Percentiles rank a stretch among this genome's conserved stretches.
Evolutionary conservation across 1,284 basidiomycete species (phyloP).

Genomic region (Puccinia hordei): DNA sequence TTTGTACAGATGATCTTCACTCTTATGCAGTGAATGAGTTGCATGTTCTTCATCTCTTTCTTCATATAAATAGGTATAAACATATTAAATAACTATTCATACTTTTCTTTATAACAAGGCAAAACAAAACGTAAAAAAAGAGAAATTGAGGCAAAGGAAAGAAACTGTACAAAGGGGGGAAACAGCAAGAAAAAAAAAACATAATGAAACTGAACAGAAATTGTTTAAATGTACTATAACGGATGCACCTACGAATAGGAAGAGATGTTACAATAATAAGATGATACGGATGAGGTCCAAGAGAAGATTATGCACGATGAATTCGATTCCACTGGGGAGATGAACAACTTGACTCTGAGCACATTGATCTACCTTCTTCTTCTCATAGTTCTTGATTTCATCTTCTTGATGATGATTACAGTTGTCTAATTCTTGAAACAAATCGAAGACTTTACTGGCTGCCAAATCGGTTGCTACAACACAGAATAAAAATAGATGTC

Average conservation of each 20-base stretch:
- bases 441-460: constrained; percentile 37
- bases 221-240: background rate
- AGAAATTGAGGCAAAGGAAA: no score
- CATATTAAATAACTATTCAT: background rate
- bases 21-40: no score
- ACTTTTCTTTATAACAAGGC: no score
- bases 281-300: constrained; percentile 40
- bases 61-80: no score
- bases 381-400: background rate
- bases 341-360: background rate
- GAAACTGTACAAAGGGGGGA: no score
- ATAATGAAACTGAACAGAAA: background rate
- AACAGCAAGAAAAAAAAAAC: background rate
- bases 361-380: background rate
- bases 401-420: background rate
- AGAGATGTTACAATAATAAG: constrained; percentile 24
- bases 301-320: constrained; percentile 39
- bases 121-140: no score
- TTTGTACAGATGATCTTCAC: background rate
- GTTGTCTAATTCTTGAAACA: constrained; percentile 35
- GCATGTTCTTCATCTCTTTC: no score
- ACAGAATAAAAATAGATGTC: background rate
- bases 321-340: constrained; percentile 10
- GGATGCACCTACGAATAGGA: background rate
- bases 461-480: constrained; percentile 40